Base-by-base conservation (phyloP, 805 yeast genomes). In the Yarrowia phangngaensis region DNA sequence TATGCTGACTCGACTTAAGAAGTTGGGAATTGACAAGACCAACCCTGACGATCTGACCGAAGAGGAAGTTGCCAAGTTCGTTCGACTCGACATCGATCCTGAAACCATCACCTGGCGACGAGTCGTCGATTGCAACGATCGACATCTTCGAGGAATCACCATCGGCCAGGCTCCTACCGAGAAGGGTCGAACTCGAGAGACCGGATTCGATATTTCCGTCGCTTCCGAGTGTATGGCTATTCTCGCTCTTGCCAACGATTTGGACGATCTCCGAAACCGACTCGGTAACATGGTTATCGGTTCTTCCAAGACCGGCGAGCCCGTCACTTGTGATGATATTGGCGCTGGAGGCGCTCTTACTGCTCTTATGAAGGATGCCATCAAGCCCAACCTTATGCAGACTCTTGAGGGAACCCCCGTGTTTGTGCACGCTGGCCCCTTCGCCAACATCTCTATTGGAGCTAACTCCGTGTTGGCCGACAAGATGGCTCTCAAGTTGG, bases 351-450 rank as follows among this genome's bases (percentile, higher is more conserved):
- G 97, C 60, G 97, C 97, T 23, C 70, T 90, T 57, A 82, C 96
- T 43, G 97, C 97, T 6, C 73, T 90, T 58, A 74, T 90, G 74
- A 89, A 87, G 70, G 97, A 90, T 64, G 95, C 97, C 17, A 80
- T 90, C 63, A 89, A 89, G 70, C 97, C 97, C 57, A 90, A 86
- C 66, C 68, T 90, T 65, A 90, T 90, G 97, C 97, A 90, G 70
- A 84, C 96, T 50, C 76, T 90, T 55, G 97, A 90, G 68, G 97
- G 97, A 53, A 88, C 97, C 4, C 97, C 97, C 8, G 97, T 90
- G 15, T 80, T 90, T 61, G 95, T 90, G n/a, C 97, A 90, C 64
- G 97, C 97, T 26, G 97, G 97, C 56, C 97, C 97, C 24, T 90
- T 90, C 65, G 97, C 97, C 55, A 90, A 90, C 70, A 90, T 90